Conservation (phyloP, 257 asterid species). For the Fraxinus quadrangulata region DNA sequence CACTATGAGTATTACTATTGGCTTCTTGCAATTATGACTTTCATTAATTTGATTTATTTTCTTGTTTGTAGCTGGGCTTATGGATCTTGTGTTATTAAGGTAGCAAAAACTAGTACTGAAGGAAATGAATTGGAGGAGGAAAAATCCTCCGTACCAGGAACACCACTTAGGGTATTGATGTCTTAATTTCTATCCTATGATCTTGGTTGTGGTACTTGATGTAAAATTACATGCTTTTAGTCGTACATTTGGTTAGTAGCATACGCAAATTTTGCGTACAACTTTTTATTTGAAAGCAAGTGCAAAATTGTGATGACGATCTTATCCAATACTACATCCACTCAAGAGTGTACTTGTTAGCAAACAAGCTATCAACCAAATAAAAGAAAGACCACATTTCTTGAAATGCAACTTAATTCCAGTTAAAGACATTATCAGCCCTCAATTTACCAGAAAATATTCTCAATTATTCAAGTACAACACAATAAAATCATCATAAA, state of each 20-base stretch:
- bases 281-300: no score
- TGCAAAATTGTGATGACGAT: no score
- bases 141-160: conserved; percentile 19
- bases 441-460: background rate
- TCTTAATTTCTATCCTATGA: background rate
- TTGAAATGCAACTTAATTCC: background rate
- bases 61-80: conserved; percentile 54
- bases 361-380: background rate
- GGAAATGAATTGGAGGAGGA: conserved; percentile 26
- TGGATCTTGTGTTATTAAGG: conserved; percentile 47
- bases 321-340: no score
- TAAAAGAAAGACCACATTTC: background rate
- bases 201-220: background rate
- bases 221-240: background rate
- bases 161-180: conserved; percentile 10
- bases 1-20: conserved; percentile 63
- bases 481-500: background rate
- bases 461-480: background rate
- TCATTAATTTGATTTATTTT: conserved; percentile 44
- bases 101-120: conserved; percentile 22
- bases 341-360: no score
- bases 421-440: background rate
- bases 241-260: background rate
- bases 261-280: background rate
- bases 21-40: conserved; percentile 50